Evolutionary conservation across 345 rosid species (phyloP).

Genomic region (Salix viminalis): DNA sequence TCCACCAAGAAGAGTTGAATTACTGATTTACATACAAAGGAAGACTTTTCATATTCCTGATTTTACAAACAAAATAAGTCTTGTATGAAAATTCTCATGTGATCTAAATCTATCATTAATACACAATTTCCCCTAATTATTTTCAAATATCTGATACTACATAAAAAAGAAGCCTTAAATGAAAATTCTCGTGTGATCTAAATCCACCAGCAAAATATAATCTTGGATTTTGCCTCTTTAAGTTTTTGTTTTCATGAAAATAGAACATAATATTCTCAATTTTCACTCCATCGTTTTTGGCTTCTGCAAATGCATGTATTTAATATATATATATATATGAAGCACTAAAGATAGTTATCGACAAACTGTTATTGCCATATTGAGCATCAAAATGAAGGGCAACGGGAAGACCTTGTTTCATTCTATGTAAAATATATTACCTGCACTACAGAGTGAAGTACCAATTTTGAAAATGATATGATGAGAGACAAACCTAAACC

Average conservation of each 20-base stretch:
- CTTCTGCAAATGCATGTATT: background rate
- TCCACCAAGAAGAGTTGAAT: background rate
- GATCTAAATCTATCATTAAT: background rate
- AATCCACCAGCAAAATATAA: background rate
- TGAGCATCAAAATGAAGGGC: background rate
- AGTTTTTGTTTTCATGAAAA: background rate
- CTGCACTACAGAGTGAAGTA: background rate
- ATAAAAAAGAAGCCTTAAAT: background rate
- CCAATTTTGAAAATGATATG: background rate
- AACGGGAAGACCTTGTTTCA: background rate
- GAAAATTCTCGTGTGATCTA: background rate
- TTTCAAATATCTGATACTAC: background rate
- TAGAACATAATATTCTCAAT: background rate
- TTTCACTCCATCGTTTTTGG: background rate
- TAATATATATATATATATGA: background rate
- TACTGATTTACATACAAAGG: background rate
- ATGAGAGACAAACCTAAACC: background rate
- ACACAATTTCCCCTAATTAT: too few relatives aligned
- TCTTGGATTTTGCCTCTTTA: background rate
- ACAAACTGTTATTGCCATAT: background rate
- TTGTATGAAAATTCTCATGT: background rate
- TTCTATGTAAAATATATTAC: background rate
- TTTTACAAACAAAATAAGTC: background rate
- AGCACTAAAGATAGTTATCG: background rate
- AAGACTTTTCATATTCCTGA: background rate